Conservation (phyloP, 2,329 filamentous ascomycete species). For the Colletotrichum higginsianum region DNA sequence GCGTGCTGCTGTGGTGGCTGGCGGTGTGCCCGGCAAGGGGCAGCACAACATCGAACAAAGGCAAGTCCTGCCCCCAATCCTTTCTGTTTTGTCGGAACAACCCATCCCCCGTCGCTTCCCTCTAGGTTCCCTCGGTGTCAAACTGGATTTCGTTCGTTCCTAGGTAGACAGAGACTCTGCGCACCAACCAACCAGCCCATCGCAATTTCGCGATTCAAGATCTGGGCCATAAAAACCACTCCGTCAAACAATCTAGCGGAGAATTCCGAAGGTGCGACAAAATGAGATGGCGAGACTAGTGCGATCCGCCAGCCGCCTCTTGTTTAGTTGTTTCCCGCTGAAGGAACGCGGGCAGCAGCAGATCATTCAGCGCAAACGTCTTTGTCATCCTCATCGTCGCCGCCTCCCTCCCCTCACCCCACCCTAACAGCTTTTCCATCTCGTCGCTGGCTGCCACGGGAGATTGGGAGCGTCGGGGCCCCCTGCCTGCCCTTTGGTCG, state of each 20-base stretch:
- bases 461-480: constrained; percentile 33
- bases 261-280: background rate
- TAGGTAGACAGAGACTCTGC: too few species aligned
- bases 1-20: background rate
- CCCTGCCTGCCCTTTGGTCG: constrained; percentile 5
- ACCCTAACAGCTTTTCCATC: background rate
- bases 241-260: background rate
- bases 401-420: background rate
- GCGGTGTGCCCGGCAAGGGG: background rate
- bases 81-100: background rate
- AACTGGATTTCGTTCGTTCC: too few species aligned
- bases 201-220: constrained; percentile 39
- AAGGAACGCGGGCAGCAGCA: constrained; percentile 30
- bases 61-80: too few species aligned
- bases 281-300: constrained; percentile 10
- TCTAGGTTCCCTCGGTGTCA: constrained; percentile 13
- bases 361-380: background rate
- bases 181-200: constrained; percentile 16
- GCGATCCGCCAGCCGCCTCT: constrained; percentile 2
- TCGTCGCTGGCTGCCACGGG: background rate
- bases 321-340: constrained; percentile 14
- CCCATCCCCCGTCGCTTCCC: background rate
- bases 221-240: background rate
- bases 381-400: background rate
- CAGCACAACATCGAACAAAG: background rate